These are phyloP conservation scores for Lasiodiplodia sp. DNA, from an alignment of 2,329 filamentous ascomycete species.

Conservation along the genomic window DNA sequence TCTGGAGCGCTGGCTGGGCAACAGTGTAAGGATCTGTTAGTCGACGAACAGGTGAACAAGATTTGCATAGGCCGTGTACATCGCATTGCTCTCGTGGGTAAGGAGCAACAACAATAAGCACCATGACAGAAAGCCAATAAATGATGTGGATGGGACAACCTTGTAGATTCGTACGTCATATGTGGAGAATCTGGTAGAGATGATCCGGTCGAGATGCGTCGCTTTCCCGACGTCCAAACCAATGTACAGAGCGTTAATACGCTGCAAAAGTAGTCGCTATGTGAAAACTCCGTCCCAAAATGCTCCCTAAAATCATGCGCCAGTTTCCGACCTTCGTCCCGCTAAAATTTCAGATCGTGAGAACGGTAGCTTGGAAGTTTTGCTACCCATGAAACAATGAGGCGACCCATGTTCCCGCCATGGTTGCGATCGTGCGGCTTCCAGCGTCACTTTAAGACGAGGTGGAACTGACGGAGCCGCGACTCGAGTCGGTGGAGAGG, in stretches of 20 bases:
- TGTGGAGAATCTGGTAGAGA: background rate
- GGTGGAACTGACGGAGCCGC: conserved; percentile 38
- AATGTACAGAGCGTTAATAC: background rate
- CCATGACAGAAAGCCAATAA: conserved; percentile 6
- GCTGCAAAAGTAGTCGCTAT: background rate
- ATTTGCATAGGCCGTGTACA: background rate
- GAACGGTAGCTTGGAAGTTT: background rate
- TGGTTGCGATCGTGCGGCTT: background rate
- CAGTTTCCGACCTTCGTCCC: background rate
- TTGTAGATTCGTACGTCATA: conserved; percentile 16
- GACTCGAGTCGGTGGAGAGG: conserved; percentile 37
- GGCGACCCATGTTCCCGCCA: conserved; percentile 1
- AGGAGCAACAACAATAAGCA: background rate
- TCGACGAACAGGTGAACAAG: background rate
- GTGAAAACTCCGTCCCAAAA: conserved; percentile 4
- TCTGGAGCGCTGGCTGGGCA: background rate
- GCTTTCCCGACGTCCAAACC: background rate
- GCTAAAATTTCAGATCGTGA: background rate
- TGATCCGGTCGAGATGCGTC: background rate
- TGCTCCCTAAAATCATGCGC: background rate
- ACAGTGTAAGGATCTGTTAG: background rate
- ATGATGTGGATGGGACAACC: conserved; percentile 1
- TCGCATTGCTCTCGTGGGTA: background rate
- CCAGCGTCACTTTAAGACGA: background rate
- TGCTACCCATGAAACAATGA: background rate